Evolutionary conservation across 2,329 filamentous ascomycete species (phyloP).

Genomic region (Ophiocordyceps camponoti-saundersi): DNA sequence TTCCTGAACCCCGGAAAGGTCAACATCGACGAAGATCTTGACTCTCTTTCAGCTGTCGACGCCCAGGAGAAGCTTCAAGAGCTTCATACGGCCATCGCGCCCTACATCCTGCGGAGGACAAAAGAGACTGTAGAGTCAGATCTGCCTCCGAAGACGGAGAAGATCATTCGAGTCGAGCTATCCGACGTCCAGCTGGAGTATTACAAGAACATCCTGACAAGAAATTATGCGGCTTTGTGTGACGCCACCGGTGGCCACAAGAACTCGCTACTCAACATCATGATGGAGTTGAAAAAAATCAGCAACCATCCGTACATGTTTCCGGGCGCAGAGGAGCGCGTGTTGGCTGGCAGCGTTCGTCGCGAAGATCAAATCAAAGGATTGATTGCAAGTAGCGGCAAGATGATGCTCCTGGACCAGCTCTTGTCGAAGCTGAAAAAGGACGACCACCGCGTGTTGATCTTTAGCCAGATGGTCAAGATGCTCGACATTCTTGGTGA

Average conservation of each 20-base stretch:
- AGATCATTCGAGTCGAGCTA: slow-evolving; percentile 94
- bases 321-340: slow-evolving; percentile 77
- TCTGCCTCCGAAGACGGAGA: slow-evolving; percentile 90
- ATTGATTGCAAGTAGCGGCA: slow-evolving; percentile 90
- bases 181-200: slow-evolving; percentile 95
- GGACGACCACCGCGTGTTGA: slow-evolving; percentile 87
- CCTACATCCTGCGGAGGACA: slow-evolving; percentile 86
- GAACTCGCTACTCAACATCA: slow-evolving; percentile 90
- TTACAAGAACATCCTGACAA: slow-evolving; percentile 96
- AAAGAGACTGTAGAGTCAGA: slow-evolving; percentile 97
- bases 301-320: slow-evolving; percentile 99
- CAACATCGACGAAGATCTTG: slow-evolving; percentile 79
- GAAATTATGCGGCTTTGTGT: slow-evolving; percentile 88
- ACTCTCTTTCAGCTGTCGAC: slow-evolving; percentile 56
- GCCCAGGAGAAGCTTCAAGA: slow-evolving; percentile 77
- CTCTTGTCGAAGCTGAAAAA: slow-evolving; percentile 86
- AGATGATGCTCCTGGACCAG: slow-evolving; percentile 97
- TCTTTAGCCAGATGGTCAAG: slow-evolving; percentile 99
- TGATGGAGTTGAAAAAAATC: slow-evolving; percentile 99
- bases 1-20: slow-evolving; percentile 95
- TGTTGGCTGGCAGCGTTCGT: slow-evolving; percentile 61
- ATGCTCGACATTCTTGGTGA: slow-evolving; percentile 95
- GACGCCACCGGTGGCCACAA: slow-evolving; percentile 83
- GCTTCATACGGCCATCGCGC: slow-evolving; percentile 73
- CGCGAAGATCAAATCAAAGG: slow-evolving; percentile 85